Percentiles rank a stretch among this genome's conserved stretches.
Conservation (phyloP, 768 basidiomycete species). For the Polyporus arcularius region DNA sequence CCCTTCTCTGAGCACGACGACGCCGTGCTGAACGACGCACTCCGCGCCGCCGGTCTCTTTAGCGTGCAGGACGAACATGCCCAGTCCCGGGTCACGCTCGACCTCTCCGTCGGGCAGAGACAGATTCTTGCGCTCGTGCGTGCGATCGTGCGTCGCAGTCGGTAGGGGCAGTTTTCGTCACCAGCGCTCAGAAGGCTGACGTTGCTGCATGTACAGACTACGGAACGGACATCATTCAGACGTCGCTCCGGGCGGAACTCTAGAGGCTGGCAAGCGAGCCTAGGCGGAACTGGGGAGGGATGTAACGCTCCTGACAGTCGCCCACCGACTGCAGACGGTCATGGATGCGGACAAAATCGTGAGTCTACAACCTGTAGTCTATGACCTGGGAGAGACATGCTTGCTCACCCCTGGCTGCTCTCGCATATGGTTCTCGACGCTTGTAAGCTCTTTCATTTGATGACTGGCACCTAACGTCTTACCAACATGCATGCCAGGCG, state of each 20-base stretch:
- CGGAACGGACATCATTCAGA: slow-evolving; percentile 53
- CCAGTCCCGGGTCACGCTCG: slow-evolving; percentile 32
- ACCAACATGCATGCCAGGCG: slow-evolving; percentile 4
- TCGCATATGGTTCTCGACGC: too few relatives aligned
- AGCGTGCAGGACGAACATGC: slow-evolving; percentile 30
- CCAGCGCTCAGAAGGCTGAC: background rate
- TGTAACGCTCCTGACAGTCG: slow-evolving; percentile 55
- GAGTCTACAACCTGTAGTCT: slow-evolving; percentile 7
- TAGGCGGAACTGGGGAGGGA: slow-evolving; percentile 39
- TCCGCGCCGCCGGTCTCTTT: slow-evolving; percentile 42
- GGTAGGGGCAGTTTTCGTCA: slow-evolving; percentile 14
- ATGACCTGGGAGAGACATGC: too few relatives aligned
- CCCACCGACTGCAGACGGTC: slow-evolving; percentile 55
- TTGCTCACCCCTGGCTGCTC: too few relatives aligned
- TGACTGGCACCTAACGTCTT: too few relatives aligned
- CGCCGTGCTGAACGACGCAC: slow-evolving; percentile 38
- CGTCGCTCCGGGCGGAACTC: slow-evolving; percentile 50
- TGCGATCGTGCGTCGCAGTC: slow-evolving; percentile 43
- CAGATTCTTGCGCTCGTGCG: slow-evolving; percentile 47
- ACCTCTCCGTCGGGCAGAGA: slow-evolving; percentile 42
- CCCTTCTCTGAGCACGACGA: slow-evolving; percentile 52
- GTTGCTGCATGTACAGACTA: slow-evolving; percentile 38
- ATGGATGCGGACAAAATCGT: slow-evolving; percentile 62
- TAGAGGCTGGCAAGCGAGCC: too few relatives aligned
- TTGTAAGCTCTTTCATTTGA: too few relatives aligned